A percentile compares a stretch with the other conserved stretches of the same genome.
Evolutionary conservation across 169 alveolate genomes (phyloP).

Genomic region (Plasmodium sp.): DNA sequence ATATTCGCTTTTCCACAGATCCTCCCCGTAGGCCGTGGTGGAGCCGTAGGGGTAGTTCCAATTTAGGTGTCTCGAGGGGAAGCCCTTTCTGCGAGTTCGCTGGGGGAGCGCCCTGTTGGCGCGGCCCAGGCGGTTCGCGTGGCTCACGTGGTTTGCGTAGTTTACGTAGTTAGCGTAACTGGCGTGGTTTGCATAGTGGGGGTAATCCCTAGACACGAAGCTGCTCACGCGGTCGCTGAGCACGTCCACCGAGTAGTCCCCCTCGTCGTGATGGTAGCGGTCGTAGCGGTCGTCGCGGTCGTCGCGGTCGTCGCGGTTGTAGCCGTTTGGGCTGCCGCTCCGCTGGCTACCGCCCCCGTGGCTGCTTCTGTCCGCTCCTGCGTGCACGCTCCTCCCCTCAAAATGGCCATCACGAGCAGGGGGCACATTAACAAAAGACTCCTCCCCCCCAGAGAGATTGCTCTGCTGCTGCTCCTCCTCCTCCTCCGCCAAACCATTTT

Average conservation of each 20-base stretch:
- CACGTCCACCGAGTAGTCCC: background rate
- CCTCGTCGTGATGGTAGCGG: background rate
- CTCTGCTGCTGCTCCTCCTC: background rate
- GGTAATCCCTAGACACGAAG: background rate
- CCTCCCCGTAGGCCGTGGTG: background rate
- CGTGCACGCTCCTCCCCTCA: background rate
- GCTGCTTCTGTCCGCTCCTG: background rate
- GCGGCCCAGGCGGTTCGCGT: background rate
- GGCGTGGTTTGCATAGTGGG: background rate
- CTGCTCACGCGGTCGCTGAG: background rate
- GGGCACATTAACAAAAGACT: background rate
- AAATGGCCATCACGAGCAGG: background rate
- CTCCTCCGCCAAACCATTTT: background rate
- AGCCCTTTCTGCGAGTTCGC: background rate
- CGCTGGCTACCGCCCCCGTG: background rate
- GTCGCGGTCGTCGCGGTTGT: background rate
- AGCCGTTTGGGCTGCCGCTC: background rate
- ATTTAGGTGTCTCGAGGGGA: background rate
- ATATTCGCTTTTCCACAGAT: background rate
- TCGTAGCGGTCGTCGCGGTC: background rate
- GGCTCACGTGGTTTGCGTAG: background rate
- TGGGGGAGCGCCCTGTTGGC: background rate
- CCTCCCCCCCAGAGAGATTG: background rate
- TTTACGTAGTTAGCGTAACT: background rate
- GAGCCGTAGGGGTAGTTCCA: background rate